Evolutionary conservation across 129 eudicot genomes (phyloP).

Genomic region (Pseudognaphalium luteoalbum): DNA sequence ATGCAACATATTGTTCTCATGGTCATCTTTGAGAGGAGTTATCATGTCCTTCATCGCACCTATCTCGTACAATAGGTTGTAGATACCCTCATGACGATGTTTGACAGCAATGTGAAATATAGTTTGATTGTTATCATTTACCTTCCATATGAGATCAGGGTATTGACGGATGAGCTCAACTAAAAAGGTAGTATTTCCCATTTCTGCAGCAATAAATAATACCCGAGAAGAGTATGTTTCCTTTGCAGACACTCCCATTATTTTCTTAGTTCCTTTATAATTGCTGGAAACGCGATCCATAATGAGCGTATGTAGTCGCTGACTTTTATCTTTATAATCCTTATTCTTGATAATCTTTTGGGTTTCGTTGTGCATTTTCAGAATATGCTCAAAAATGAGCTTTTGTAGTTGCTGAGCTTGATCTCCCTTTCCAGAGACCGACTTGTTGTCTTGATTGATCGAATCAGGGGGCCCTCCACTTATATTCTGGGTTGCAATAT

Average conservation of each 20-base stretch:
- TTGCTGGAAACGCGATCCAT: too few relatives aligned
- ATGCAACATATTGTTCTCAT: too few relatives aligned
- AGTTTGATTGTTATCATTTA: slow-evolving; percentile 26
- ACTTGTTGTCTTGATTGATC: not conserved
- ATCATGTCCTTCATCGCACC: too few relatives aligned
- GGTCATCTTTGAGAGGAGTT: too few relatives aligned
- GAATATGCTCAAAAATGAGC: slow-evolving; percentile 27
- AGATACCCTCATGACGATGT: too few relatives aligned
- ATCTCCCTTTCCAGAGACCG: slow-evolving; percentile 6
- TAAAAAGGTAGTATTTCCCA: slow-evolving; percentile 42
- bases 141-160: slow-evolving; percentile 59
- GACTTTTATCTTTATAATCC: not conserved
- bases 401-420: slow-evolving; percentile 28
- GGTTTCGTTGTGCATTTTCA: slow-evolving; percentile 29
- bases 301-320: not conserved
- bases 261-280: too few relatives aligned
- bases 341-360: too few relatives aligned
- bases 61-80: too few relatives aligned
- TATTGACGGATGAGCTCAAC: slow-evolving; percentile 39
- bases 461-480: not conserved
- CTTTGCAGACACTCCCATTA: too few relatives aligned
- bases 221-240: slow-evolving; percentile 27
- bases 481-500: not conserved
- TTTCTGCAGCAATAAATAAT: slow-evolving; percentile 42
- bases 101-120: too few relatives aligned